A percentile compares a stretch with the other conserved stretches of the same genome.
Evolutionary conservation across 441 rosid genomes (phyloP).

Genomic region (Aleurites moluccanus): DNA sequence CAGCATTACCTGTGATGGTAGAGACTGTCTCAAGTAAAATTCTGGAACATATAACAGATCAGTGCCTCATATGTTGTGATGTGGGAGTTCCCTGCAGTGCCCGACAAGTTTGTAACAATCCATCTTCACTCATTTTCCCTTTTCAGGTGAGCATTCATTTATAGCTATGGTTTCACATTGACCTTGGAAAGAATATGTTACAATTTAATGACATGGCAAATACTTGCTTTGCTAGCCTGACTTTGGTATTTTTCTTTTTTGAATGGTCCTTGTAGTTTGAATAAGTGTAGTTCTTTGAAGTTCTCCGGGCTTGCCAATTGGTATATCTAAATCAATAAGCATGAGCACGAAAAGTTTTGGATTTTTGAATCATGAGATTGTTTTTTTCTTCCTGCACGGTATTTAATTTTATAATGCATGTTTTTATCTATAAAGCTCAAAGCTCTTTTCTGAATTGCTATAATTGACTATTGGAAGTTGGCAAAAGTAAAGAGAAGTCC

Average conservation of each 20-base stretch:
- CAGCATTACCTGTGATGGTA: constrained; percentile 84
- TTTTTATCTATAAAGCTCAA: neutral
- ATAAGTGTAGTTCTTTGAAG: neutral
- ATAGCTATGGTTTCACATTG: neutral
- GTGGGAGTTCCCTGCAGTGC: constrained; percentile 91
- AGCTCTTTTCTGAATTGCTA: neutral
- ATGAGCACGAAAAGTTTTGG: constrained; percentile 2
- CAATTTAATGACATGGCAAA: neutral
- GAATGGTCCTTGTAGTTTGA: neutral
- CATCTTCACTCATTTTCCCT: constrained; percentile 89
- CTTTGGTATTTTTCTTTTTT: neutral
- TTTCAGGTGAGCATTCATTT: constrained; percentile 67
- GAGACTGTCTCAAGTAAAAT: constrained; percentile 77
- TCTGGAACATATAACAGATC: constrained; percentile 83
- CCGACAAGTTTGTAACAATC: constrained; percentile 82
- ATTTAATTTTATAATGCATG: neutral
- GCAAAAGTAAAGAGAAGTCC: neutral
- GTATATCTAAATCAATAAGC: neutral
- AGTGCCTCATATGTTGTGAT: constrained; percentile 92
- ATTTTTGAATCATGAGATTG: neutral
- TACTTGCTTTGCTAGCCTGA: neutral
- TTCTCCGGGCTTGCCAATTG: neutral
- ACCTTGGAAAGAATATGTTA: neutral
- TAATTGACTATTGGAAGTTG: neutral
- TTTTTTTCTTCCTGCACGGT: neutral